These are phyloP conservation scores for Euphorbia schlechtendalii DNA, from an alignment of 441 rosid genomes.

Conservation along the genomic window DNA sequence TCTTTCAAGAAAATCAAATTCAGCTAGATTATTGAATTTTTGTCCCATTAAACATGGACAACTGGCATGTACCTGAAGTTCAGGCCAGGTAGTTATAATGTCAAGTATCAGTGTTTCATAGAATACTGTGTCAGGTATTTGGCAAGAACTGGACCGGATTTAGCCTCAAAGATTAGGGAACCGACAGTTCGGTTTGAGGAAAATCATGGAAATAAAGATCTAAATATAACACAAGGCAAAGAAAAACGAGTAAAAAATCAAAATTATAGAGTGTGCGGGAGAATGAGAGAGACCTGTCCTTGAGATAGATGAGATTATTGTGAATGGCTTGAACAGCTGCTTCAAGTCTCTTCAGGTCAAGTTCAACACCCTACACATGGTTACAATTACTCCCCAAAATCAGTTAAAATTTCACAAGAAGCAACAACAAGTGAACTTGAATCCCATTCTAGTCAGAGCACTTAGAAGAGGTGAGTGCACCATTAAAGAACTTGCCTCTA, in stretches of 20 bases:
- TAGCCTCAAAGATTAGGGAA: too few species aligned
- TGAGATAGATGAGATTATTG: conserved; percentile 48
- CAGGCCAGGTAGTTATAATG: too few species aligned
- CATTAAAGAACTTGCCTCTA: conserved; percentile 45
- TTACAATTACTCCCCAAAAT: conserved; percentile 1
- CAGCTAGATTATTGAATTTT: too few species aligned
- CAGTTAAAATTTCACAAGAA: background rate
- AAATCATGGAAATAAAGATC: background rate
- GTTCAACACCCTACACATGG: conserved; percentile 64
- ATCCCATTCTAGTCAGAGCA: too few species aligned
- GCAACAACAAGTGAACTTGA: too few species aligned
- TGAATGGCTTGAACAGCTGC: conserved; percentile 55
- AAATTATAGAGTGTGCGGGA: conserved; percentile 6
- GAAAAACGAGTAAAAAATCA: background rate
- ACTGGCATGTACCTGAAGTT: too few species aligned
- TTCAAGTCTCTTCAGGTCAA: conserved; percentile 64
- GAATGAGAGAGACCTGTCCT: conserved; percentile 36
- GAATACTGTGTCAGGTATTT: background rate
- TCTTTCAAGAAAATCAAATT: too few species aligned
- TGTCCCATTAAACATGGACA: too few species aligned
- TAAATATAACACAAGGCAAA: background rate
- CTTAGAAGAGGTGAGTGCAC: background rate
- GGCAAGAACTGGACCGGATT: background rate
- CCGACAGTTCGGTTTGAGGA: background rate
- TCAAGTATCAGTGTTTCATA: too few species aligned